Conservation (phyloP, 2,329 filamentous ascomycete species). For the Pseudogymnoascus sp. region DNA sequence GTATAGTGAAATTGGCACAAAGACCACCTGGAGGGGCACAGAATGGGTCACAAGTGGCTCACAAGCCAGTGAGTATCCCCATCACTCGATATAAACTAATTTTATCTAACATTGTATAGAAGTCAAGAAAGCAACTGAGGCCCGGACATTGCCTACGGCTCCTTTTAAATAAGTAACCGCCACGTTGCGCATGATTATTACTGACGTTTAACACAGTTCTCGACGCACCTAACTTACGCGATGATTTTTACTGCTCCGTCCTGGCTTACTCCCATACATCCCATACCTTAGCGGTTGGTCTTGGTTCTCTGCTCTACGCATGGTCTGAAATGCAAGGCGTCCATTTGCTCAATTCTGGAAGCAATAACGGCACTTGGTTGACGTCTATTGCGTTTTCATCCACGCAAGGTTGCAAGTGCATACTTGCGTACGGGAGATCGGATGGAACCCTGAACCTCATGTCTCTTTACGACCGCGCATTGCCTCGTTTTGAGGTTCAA, state of each 20-base stretch:
- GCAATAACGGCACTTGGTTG: constrained; percentile 50
- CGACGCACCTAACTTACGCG: constrained; percentile 78
- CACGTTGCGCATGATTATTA: background rate
- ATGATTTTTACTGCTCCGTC: constrained; percentile 92
- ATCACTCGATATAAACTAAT: background rate
- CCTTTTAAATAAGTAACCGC: constrained; percentile 61
- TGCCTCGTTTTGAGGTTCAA: constrained; percentile 64
- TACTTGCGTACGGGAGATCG: constrained; percentile 77
- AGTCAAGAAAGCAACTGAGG: constrained; percentile 22
- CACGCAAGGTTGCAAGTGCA: constrained; percentile 59
- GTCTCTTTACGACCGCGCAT: constrained; percentile 59
- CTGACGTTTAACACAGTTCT: constrained; percentile 55
- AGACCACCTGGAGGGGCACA: constrained; percentile 29
- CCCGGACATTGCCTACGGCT: constrained; percentile 51
- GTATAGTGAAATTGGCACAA: constrained; percentile 16
- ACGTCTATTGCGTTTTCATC: constrained; percentile 92
- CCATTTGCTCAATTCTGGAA: constrained; percentile 42
- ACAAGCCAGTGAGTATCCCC: constrained; percentile 17
- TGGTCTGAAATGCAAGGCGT: constrained; percentile 77
- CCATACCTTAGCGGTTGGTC: constrained; percentile 72
- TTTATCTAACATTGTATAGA: constrained; percentile 15
- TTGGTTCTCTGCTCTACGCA: constrained; percentile 70
- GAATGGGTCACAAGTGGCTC: constrained; percentile 21
- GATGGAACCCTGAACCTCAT: constrained; percentile 69
- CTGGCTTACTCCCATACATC: constrained; percentile 73